A percentile compares a stretch with the other conserved stretches of the same genome.
phyloP scores from a whole-genome alignment of 2,329 filamentous ascomycete species.

The Aureobasidium sp. region DNA sequence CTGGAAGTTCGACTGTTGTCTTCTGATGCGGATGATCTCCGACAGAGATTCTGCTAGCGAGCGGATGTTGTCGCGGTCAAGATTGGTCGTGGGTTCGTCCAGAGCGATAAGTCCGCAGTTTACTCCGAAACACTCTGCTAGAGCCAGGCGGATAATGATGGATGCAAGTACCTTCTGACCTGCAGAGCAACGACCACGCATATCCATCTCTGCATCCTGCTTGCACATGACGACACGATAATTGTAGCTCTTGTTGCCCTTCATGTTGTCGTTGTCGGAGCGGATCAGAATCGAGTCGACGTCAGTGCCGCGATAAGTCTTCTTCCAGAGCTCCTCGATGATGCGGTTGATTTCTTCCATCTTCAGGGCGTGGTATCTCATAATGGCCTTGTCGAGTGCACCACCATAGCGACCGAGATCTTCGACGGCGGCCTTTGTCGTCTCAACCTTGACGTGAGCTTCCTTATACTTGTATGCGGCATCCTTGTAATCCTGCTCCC shows the following conservation, averaged over 20 bases:
- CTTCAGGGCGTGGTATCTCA: conserved; percentile 92
- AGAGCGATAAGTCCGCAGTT: conserved; percentile 95
- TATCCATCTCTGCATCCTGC: conserved; percentile 96
- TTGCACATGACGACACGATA: conserved; percentile 98
- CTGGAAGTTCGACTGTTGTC: conserved; percentile 89
- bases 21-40: conserved; percentile 74
- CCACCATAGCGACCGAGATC: conserved; percentile 74
- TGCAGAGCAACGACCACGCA: conserved; percentile 93
- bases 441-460: conserved; percentile 79
- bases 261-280: conserved; percentile 71
- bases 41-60: conserved; percentile 77
- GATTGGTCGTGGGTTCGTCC: conserved; percentile 94
- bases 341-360: conserved; percentile 98
- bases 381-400: conserved; percentile 90
- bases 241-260: conserved; percentile 79
- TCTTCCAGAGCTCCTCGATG: conserved; percentile 91
- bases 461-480: conserved; percentile 74
- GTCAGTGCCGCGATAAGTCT: conserved; percentile 92
- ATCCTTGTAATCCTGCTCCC: conserved; percentile 77
- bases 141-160: conserved; percentile 92
- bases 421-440: conserved; percentile 85
- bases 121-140: conserved; percentile 92
- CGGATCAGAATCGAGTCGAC: conserved; percentile 94
- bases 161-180: conserved; percentile 93
- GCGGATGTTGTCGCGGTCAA: conserved; percentile 90